phyloP scores from a whole-genome alignment of 768 basidiomycete genomes.

The Lepiota venenata region DNA sequence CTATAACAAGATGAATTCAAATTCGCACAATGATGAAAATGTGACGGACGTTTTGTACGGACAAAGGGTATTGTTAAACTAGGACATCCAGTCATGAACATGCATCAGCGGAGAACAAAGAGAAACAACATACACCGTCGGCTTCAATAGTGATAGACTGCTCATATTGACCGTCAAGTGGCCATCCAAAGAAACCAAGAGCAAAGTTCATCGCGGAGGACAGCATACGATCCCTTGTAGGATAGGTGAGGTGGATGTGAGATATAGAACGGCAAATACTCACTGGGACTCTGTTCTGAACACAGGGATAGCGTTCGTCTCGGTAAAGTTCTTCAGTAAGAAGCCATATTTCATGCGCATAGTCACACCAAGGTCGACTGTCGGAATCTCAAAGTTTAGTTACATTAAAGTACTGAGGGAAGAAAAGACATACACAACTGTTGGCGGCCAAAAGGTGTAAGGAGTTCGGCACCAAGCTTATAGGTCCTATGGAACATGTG shows the following conservation, averaged over 20 bases:
- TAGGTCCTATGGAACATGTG: constrained; percentile 58
- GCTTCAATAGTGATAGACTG: constrained; percentile 75
- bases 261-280: not conserved
- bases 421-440: constrained; percentile 62
- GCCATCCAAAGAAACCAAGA: constrained; percentile 75
- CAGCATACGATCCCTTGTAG: constrained; percentile 64
- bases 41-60: constrained; percentile 69
- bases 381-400: not conserved
- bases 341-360: constrained; percentile 79
- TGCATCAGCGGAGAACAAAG: constrained; percentile 3
- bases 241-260: not conserved
- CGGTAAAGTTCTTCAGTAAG: constrained; percentile 64
- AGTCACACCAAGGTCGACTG: constrained; percentile 67
- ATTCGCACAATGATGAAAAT: not conserved
- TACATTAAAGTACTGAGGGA: not conserved
- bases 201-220: constrained; percentile 65
- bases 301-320: constrained; percentile 61
- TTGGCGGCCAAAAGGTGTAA: constrained; percentile 89
- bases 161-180: constrained; percentile 68
- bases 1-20: constrained; percentile 20
- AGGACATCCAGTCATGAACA: constrained; percentile 10
- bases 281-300: constrained; percentile 79
- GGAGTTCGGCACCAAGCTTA: constrained; percentile 83
- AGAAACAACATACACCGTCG: constrained; percentile 38
- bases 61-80: constrained; percentile 85